Evolutionary conservation across 495 filamentous ascomycete genomes (phyloP).

Genomic region (Podospora sp.): DNA sequence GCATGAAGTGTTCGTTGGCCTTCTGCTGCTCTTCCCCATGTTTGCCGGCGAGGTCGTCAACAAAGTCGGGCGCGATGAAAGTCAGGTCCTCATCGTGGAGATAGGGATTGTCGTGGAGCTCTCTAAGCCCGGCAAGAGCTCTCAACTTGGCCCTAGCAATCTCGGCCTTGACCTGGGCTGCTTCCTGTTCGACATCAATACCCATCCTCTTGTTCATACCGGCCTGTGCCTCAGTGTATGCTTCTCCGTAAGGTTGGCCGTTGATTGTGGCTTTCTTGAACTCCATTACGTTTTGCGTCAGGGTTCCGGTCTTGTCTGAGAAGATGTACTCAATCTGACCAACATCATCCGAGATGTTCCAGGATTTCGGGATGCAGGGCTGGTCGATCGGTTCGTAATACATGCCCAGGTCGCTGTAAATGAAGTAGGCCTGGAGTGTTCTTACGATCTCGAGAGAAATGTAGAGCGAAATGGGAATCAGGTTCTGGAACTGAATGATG

Average conservation of each 20-base stretch:
- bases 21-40: constrained; percentile 74
- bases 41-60: constrained; percentile 75
- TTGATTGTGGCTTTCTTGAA: constrained; percentile 98
- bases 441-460: constrained; percentile 97
- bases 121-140: constrained; percentile 72
- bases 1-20: constrained; percentile 88
- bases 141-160: constrained; percentile 74
- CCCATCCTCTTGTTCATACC: constrained; percentile 93
- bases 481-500: constrained; percentile 94
- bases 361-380: constrained; percentile 94
- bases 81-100: constrained; percentile 86
- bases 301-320: constrained; percentile 97
- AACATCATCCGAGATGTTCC: constrained; percentile 98
- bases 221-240: constrained; percentile 93
- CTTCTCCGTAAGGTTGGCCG: constrained; percentile 92
- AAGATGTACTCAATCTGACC: constrained; percentile 99
- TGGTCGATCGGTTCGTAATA: constrained; percentile 94
- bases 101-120: constrained; percentile 87
- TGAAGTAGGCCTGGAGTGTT: constrained; percentile 92
- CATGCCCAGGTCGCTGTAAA: constrained; percentile 93
- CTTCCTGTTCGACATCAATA: constrained; percentile 79
- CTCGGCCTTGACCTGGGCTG: constrained; percentile 68
- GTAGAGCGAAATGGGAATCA: constrained; percentile 97
- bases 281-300: constrained; percentile 99
- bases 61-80: constrained; percentile 87